Evolutionary conservation across 768 basidiomycete species (phyloP), one percentile per base, ranked within the genome.

Genomic region (Lentinula detonsa): DNA sequence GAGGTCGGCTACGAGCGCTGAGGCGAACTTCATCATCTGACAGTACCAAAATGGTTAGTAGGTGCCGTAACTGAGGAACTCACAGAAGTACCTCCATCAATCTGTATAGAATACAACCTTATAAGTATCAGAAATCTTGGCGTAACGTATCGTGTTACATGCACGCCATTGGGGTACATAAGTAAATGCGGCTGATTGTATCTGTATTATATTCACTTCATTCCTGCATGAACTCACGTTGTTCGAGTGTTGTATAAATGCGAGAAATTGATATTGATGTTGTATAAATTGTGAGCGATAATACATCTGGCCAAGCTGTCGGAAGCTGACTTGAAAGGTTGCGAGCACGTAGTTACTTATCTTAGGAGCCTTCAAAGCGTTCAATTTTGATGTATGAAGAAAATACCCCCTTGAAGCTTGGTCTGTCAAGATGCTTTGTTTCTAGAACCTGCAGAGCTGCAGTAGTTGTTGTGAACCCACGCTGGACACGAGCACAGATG

Each of bases 1-100:
- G 46, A 21, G 46, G 55, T 57, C 49, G 48, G 49, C 37, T 40
- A 52, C n/a, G 45, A 33, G 45, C 48, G 40, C 55, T 57, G 55
- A 43, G 23, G 34, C 39, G 13, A 31, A 37, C 28, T n/a, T 39
- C 28, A 60, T 60, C 59, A 60, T 60, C 33, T 60, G 59, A 60
- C 59, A 16, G 34, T 37, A 40, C 59, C 7, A 60, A 60, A 52
- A 23, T 9, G 15, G 59, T 49, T 51, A 51, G 28, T 51, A 34
- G 15, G 50, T 51, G 50, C 50, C 50, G 50, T 51, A 51, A 51
- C 33, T 34, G 28, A 51, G 34, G 34, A 21, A 51, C 50, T 51
- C 49, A 18, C 49, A 28, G 18, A 23, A 16, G 31, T 34, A 34
- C 15, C 31, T 51, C n/a, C 50, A 48, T 48, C 46, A 48, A 48